Percentiles rank a stretch among this genome's conserved stretches.
These are phyloP conservation scores for Plasmodium berghei DNA, from an alignment of 169 alveolate genomes.

Conservation along the genomic window DNA sequence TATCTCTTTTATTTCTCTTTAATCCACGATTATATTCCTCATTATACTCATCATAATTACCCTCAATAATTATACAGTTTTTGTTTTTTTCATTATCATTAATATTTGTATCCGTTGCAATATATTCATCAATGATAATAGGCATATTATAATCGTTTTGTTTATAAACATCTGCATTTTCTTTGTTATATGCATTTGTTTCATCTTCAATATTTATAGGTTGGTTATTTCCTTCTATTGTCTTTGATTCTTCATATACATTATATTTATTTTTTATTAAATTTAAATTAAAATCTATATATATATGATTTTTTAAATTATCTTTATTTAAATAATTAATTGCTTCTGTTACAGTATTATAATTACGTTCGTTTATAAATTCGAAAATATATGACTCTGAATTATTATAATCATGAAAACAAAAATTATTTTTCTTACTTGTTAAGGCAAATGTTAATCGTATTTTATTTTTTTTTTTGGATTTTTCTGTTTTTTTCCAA, in stretches of 20 bases:
- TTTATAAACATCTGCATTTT: background rate
- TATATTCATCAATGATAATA: background rate
- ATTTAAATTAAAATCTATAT: slow-evolving; percentile 52
- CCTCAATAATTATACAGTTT: background rate
- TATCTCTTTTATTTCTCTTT: background rate
- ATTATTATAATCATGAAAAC: slow-evolving; percentile 67
- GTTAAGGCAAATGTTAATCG: slow-evolving; percentile 82
- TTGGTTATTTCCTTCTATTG: background rate
- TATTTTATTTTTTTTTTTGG: slow-evolving; percentile 83
- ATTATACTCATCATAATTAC: slow-evolving; percentile 1
- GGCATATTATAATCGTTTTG: background rate
- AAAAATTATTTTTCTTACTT: slow-evolving; percentile 54
- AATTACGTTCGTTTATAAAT: slow-evolving; percentile 28
- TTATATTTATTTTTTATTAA: slow-evolving; percentile 36
- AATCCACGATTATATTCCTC: background rate
- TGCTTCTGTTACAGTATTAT: slow-evolving; percentile 13
- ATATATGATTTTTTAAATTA: slow-evolving; percentile 50
- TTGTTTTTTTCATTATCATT: background rate
- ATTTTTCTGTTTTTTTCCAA: slow-evolving; percentile 84
- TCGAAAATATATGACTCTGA: slow-evolving; percentile 53
- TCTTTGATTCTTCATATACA: slow-evolving; percentile 6
- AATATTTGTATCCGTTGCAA: background rate
- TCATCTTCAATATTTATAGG: background rate
- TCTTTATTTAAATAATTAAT: slow-evolving; percentile 55
- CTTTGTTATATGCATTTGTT: background rate